These are phyloP conservation scores for Plasmodium vivax DNA, from an alignment of 169 alveolate genomes.

Conservation along the genomic window DNA sequence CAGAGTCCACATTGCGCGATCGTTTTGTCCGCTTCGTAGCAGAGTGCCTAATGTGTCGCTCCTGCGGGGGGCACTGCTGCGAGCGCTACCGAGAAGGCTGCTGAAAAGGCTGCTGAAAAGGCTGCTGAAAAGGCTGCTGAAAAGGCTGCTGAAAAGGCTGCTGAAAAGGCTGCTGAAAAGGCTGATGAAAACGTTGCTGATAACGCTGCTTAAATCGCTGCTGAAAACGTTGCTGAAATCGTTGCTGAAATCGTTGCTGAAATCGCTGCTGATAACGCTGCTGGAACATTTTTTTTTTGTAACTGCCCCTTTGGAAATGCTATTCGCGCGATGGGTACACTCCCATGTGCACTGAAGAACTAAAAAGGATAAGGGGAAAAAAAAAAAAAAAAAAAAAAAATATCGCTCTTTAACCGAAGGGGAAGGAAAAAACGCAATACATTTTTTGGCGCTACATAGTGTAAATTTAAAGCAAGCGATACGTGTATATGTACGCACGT, in stretches of 20 bases:
- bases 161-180: too few species aligned
- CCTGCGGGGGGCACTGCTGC: not conserved
- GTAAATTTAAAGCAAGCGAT: not conserved
- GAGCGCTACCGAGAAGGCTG: not conserved
- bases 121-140: too few species aligned
- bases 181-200: too few species aligned
- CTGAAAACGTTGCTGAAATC: too few species aligned
- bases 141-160: too few species aligned
- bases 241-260: not conserved
- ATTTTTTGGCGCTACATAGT: not conserved
- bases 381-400: not conserved
- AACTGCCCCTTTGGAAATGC: not conserved
- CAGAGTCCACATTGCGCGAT: not conserved
- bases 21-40: not conserved
- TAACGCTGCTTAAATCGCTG: too few species aligned
- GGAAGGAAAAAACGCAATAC: not conserved
- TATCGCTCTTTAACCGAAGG: not conserved
- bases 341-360: not conserved
- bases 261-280: not conserved
- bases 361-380: not conserved
- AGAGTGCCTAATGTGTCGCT: not conserved
- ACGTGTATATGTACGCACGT: not conserved
- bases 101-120: too few species aligned
- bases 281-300: not conserved
- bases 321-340: not conserved